Conservation (phyloP, 305 asterid genomes). For the Lippia alba region DNA sequence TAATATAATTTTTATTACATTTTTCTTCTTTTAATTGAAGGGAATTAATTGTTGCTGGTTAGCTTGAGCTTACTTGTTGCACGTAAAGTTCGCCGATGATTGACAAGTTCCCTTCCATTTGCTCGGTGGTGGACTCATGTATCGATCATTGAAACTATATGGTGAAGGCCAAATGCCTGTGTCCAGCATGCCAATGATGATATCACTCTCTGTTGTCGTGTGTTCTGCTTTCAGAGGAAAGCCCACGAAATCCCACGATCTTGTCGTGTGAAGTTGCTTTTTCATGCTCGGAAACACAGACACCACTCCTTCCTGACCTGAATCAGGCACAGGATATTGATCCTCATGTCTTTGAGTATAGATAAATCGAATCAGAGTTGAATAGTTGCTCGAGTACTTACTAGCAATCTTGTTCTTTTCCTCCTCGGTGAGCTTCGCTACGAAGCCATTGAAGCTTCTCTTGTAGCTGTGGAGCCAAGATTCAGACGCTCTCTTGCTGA, state of each 20-base stretch:
- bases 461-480: slow-evolving; percentile 65
- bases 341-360: background rate
- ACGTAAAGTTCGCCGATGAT: slow-evolving; percentile 64
- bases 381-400: slow-evolving; percentile 19
- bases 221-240: slow-evolving; percentile 47
- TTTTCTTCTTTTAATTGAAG: no score
- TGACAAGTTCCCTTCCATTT: slow-evolving; percentile 82
- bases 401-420: slow-evolving; percentile 59
- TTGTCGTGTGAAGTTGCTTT: slow-evolving; percentile 66
- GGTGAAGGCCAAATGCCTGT: slow-evolving; percentile 90
- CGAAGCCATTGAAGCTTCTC: slow-evolving; percentile 76
- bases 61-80: slow-evolving; percentile 59
- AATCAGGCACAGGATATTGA: background rate
- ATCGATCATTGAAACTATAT: slow-evolving; percentile 50
- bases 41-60: no score
- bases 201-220: slow-evolving; percentile 54
- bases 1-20: no score
- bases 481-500: slow-evolving; percentile 53
- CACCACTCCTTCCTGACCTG: slow-evolving; percentile 71
- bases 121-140: slow-evolving; percentile 55
- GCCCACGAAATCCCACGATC: slow-evolving; percentile 84
- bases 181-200: slow-evolving; percentile 69
- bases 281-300: slow-evolving; percentile 64
- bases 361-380: background rate
- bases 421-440: slow-evolving; percentile 54